Evolutionary conservation across 345 rosid species (phyloP).

Genomic region (Litchi chinensis): DNA sequence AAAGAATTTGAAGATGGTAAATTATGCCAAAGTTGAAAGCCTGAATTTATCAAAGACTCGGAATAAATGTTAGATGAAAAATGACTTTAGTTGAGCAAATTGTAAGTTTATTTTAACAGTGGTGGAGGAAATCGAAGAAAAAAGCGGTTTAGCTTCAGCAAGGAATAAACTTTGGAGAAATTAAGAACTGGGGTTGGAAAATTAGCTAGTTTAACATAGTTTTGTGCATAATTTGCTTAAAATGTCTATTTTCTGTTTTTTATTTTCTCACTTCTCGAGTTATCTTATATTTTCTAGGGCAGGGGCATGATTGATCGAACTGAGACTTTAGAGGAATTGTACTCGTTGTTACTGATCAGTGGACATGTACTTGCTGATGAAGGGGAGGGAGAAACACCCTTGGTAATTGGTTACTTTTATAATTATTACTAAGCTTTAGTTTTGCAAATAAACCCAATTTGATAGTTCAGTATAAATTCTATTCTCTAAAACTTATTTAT

Average conservation of each 20-base stretch:
- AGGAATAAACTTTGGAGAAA: not conserved
- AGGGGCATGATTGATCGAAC: constrained; percentile 80
- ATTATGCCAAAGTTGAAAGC: not conserved
- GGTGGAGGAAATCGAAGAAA: not conserved
- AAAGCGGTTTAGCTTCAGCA: not conserved
- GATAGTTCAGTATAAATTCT: constrained; percentile 1
- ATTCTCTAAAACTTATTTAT: not conserved
- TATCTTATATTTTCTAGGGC: constrained; percentile 60
- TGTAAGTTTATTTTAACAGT: not conserved
- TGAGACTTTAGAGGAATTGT: constrained; percentile 86
- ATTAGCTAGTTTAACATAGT: not conserved
- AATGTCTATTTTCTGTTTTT: not conserved
- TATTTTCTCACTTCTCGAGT: constrained; percentile 18
- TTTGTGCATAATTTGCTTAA: constrained; percentile 10
- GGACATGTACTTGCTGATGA: constrained; percentile 99
- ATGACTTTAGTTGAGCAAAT: not conserved
- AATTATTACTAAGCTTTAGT: constrained; percentile 21
- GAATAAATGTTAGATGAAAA: not conserved
- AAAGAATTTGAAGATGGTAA: not conserved
- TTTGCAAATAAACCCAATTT: constrained; percentile 6
- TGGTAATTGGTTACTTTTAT: constrained; percentile 54
- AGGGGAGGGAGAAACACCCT: constrained; percentile 98
- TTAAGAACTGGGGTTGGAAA: constrained; percentile 2
- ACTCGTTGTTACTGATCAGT: constrained; percentile 75
- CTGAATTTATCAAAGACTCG: not conserved